Base-by-base conservation (phyloP, 208 protist genomes). In the Leishmania gerbilli region DNA sequence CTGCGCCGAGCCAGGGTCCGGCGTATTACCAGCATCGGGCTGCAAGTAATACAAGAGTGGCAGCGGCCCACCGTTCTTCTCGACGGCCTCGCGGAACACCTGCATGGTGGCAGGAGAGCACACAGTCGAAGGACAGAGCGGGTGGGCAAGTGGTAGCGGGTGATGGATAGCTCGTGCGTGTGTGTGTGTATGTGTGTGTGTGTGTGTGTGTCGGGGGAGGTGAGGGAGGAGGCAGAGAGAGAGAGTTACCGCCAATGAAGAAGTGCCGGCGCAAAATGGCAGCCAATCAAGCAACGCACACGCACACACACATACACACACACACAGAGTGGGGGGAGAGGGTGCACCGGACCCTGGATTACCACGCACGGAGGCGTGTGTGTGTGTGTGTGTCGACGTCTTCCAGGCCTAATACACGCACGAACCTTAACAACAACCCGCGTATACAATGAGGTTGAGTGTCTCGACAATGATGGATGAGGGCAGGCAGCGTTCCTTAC, bases 1-100 rank as follows among this genome's bases (percentile, higher is more conserved):
- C 11, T 42, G 79, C 62, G 72, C 67, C 0, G 85, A 78, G 2
- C 74, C 76, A 1, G 6, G 1, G 56, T 86, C 81, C 2, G 56
- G 49, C 2, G 72, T 47, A 45, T 2, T 53, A 47, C 72, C 79
- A 45, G 58, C 77, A 47, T 80, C 55, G n/a, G 81, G 80, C 68
- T 82, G 79, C 3, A 95, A 71, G 83, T 93, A 95, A 40, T 91
- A 77, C 34, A 67, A 27, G 53, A 95, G 82, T 34, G 92, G 92
- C 47, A 95, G 75, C 74, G 88, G 81, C 9, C 76, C 79, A 11
- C 87, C 89, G 42, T 88, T 87, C 40, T 81, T 82, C 53, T 78
- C 78, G 8, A 87, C 65, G 9, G 84, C 83, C 1, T 88, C 79
- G 37, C 56, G 82, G 76, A 92, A 93, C 6, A 93, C 89, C 51